These are phyloP conservation scores for Acer yangbiense DNA, from an alignment of 345 rosid species.

Conservation along the genomic window DNA sequence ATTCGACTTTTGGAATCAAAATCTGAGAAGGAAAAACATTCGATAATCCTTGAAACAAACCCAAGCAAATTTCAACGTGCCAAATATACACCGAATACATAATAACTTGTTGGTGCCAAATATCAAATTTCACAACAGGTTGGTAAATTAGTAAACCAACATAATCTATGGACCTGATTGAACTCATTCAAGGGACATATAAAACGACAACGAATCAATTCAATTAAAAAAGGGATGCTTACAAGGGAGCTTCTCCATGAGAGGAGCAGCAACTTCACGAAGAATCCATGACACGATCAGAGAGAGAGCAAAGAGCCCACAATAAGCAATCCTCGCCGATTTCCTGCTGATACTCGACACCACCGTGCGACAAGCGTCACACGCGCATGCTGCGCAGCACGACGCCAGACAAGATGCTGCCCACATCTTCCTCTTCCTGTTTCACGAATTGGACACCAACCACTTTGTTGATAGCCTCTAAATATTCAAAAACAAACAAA, in stretches of 20 bases:
- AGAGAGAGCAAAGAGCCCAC: conserved; percentile 95
- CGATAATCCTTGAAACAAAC: background rate
- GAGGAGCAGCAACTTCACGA: conserved; percentile 97
- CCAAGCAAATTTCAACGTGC: too few relatives aligned
- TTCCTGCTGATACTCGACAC: conserved; percentile 91
- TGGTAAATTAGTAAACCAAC: background rate
- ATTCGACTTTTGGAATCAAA: background rate
- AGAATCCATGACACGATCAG: conserved; percentile 93
- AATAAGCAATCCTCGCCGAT: conserved; percentile 96
- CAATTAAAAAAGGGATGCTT: conserved; percentile 29
- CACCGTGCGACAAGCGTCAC: conserved; percentile 90
- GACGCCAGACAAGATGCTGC: conserved; percentile 99
- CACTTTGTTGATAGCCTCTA: background rate
- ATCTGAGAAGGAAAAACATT: background rate
- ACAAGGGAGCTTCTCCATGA: conserved; percentile 98
- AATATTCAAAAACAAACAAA: background rate
- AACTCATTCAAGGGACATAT: background rate
- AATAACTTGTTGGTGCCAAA: too few relatives aligned
- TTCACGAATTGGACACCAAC: conserved; percentile 14
- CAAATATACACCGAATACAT: background rate
- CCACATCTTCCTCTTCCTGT: conserved; percentile 83
- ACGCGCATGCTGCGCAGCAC: conserved; percentile 97
- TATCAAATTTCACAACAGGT: background rate
- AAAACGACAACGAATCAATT: background rate
- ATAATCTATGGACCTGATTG: background rate